phyloP scores from a whole-genome alignment of 2,329 filamentous ascomycete species.

The Aureobasidium sp. region DNA sequence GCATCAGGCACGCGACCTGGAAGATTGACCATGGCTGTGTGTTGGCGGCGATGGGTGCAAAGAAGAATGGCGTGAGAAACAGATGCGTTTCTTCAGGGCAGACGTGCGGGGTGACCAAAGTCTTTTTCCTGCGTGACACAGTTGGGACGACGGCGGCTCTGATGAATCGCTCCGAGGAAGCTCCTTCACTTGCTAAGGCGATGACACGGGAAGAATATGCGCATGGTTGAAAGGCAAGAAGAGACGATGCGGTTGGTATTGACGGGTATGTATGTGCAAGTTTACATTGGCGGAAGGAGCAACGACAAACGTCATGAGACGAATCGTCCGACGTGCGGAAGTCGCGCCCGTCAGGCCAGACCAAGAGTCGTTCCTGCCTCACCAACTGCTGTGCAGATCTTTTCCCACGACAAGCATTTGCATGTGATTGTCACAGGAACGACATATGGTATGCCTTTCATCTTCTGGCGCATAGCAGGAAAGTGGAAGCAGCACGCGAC shows the following conservation, averaged over 20 bases:
- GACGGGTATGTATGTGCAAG: background rate
- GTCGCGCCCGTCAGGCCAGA: background rate
- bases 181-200: background rate
- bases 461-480: background rate
- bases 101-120: background rate
- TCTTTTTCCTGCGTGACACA: background rate
- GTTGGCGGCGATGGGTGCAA: background rate
- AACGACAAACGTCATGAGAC: constrained; percentile 3
- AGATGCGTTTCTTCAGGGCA: background rate
- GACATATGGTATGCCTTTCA: background rate
- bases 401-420: background rate
- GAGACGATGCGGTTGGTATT: background rate
- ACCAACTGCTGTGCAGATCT: background rate
- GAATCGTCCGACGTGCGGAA: background rate
- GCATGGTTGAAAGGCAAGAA: background rate
- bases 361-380: background rate
- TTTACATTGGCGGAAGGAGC: background rate
- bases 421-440: background rate
- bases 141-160: background rate
- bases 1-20: constrained; percentile 23
- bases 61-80: background rate
- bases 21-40: constrained; percentile 23
- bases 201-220: background rate
- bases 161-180: background rate
- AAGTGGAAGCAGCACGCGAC: background rate